Percentiles rank a stretch among this genome's conserved stretches.
Evolutionary conservation across 768 basidiomycete genomes (phyloP).

Genomic region (Termitomyces sp.): DNA sequence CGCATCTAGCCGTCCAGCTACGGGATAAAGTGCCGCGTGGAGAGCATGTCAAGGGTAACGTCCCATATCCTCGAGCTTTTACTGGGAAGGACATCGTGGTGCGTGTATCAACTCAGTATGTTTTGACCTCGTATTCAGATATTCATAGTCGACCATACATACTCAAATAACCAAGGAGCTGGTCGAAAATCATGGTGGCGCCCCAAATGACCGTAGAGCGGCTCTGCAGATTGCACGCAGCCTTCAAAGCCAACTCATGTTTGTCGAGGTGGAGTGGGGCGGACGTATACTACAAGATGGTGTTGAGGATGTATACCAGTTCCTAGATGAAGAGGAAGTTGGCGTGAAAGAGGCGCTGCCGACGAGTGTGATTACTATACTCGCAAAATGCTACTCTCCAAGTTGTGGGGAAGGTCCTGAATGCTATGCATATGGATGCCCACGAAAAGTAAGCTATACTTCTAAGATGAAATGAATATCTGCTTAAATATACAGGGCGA

Average conservation of each 20-base stretch:
- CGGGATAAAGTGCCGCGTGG: conserved; percentile 86
- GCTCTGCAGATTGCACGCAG: conserved; percentile 86
- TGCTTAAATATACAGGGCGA: conserved; percentile 18
- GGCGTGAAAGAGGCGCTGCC: conserved; percentile 65
- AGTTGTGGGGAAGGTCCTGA: conserved; percentile 72
- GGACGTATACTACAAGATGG: conserved; percentile 77
- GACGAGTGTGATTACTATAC: conserved; percentile 80
- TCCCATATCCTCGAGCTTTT: conserved; percentile 86
- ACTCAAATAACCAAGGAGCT: conserved; percentile 77
- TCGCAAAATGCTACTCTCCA: conserved; percentile 87
- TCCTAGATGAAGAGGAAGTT: conserved; percentile 80
- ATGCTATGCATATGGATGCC: conserved; percentile 84
- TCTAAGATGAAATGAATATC: background rate
- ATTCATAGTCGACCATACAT: conserved; percentile 76
- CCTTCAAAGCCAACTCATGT: conserved; percentile 87
- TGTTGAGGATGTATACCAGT: conserved; percentile 93
- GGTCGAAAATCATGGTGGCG: conserved; percentile 56
- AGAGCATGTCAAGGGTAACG: conserved; percentile 90
- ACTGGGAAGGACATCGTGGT: conserved; percentile 94
- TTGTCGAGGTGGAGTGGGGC: conserved; percentile 97
- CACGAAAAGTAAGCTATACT: conserved; percentile 44
- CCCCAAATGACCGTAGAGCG: conserved; percentile 68
- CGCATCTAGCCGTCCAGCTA: conserved; percentile 83
- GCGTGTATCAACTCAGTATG: conserved; percentile 25
- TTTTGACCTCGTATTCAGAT: background rate